Base-by-base conservation (phyloP, 805 yeast species). In the Henningerozyma blattae region DNA sequence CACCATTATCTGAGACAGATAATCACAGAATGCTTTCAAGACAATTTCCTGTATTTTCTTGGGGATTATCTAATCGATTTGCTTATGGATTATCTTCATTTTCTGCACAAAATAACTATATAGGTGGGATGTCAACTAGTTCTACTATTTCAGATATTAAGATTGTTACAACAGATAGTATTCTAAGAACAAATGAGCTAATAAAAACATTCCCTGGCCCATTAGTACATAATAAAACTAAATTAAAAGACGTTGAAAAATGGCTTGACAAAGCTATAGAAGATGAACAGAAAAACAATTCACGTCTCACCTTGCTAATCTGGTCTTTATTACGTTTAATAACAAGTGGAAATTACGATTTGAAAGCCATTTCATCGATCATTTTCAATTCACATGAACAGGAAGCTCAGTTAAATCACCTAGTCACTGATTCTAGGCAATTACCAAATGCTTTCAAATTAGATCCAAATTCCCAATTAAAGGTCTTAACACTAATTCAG, bases 21-120 rank as follows among this genome's bases (percentile, higher is more conserved):
- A 79, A 82, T 6, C 70, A 68, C 33, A 69, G 74, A 17, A 53
- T 78, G 33, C 54, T 65, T 17, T 56, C 60, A 31, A 64, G 80
- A 35, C 94, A 82, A 49, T 80, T 79, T 56, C 94, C 95, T 0
- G 50, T 85, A 22, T 79, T 83, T 50, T 64, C 68, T 37, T 85
- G 91, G 80, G 62, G 72, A 18, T 59, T 58, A 15, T 62, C 72
- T 3, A 54, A 58, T 5, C 66, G 61, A 30, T 46, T 70, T 15
- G 65, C 68, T 3, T 61, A 62, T 25, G 61, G 67, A 36, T 48
- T 72, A 29, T 73, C 77, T 5, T 43, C 59, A 2, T 54, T 22
- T 4, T 14, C 34, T 17, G 32, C 22, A 2, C 39, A 41, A 4
- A 37, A 22, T 14, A 22, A 37, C 50, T 47, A 35, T 40, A 54